Conservation (phyloP, 805 yeast genomes). For the Pichia cephalocereana region DNA sequence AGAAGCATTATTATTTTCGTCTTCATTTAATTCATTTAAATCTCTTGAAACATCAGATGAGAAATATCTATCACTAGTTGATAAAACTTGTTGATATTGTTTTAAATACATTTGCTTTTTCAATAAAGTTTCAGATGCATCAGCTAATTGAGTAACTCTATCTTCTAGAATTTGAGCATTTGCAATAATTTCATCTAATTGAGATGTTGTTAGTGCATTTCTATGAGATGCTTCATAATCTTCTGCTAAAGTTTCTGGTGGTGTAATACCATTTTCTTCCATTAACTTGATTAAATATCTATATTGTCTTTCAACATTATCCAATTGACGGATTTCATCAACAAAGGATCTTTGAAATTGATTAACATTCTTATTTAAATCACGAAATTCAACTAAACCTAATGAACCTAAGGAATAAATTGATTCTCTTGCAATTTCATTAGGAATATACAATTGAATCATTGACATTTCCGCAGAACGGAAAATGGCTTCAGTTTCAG, state of each 20-base stretch:
- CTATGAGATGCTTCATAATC: conserved; percentile 14
- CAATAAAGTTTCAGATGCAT: conserved; percentile 56
- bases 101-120: conserved; percentile 54
- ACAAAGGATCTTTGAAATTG: conserved; percentile 90
- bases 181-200: conserved; percentile 61
- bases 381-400: conserved; percentile 83
- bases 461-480: conserved; percentile 95
- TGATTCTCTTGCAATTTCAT: conserved; percentile 81
- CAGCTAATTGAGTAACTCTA: conserved; percentile 62
- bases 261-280: conserved; percentile 26
- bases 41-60: conserved; percentile 16
- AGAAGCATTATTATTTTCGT: conserved; percentile 13
- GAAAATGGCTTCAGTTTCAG: conserved; percentile 21
- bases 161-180: conserved; percentile 63
- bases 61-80: conserved; percentile 42
- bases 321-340: conserved; percentile 73
- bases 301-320: conserved; percentile 82
- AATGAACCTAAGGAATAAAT: conserved; percentile 80
- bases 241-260: conserved; percentile 17
- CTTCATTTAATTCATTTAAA: conserved; percentile 21
- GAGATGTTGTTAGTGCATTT: conserved; percentile 25
- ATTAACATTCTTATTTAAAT: conserved; percentile 72
- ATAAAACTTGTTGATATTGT: conserved; percentile 60
- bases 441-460: conserved; percentile 84
- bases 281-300: conserved; percentile 45